Percentiles rank a stretch among this genome's conserved stretches.
Conservation (phyloP, 2,329 filamentous ascomycete species). For the Aspergillus aculeatus region DNA sequence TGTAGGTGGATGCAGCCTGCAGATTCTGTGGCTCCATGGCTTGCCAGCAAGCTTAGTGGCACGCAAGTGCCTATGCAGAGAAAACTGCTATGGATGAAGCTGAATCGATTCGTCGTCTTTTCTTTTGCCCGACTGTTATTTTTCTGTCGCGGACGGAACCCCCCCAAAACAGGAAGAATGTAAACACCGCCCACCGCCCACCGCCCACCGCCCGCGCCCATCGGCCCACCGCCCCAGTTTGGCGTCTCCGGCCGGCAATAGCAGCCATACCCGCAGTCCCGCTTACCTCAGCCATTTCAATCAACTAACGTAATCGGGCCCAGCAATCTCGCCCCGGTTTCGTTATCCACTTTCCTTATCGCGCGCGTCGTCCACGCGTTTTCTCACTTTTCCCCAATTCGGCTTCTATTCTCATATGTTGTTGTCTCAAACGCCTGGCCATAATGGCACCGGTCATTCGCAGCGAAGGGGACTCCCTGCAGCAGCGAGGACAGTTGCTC, state of each 20-base stretch:
- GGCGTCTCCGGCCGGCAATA: slow-evolving; percentile 18
- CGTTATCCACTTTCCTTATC: slow-evolving; percentile 1
- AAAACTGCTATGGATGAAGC: slow-evolving; percentile 3
- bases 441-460: slow-evolving; percentile 7
- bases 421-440: neutral
- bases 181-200: slow-evolving; percentile 35
- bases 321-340: no score
- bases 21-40: slow-evolving; percentile 52
- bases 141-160: slow-evolving; percentile 18
- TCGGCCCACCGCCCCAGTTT: no score
- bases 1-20: slow-evolving; percentile 61
- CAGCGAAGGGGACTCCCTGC: slow-evolving; percentile 25
- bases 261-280: slow-evolving; percentile 23
- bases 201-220: no score
- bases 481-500: slow-evolving; percentile 43
- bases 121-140: slow-evolving; percentile 12
- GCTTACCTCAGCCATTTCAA: slow-evolving; percentile 12
- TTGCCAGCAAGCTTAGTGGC: slow-evolving; percentile 27
- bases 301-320: neutral
- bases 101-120: neutral
- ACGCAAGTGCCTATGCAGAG: slow-evolving; percentile 3
- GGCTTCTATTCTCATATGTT: neutral
- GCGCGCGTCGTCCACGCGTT: slow-evolving; percentile 1
- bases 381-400: neutral
- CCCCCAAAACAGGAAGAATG: slow-evolving; percentile 44